Evolutionary conservation across 1,284 basidiomycete genomes (phyloP).

Genomic region (Tremellales sp.): DNA sequence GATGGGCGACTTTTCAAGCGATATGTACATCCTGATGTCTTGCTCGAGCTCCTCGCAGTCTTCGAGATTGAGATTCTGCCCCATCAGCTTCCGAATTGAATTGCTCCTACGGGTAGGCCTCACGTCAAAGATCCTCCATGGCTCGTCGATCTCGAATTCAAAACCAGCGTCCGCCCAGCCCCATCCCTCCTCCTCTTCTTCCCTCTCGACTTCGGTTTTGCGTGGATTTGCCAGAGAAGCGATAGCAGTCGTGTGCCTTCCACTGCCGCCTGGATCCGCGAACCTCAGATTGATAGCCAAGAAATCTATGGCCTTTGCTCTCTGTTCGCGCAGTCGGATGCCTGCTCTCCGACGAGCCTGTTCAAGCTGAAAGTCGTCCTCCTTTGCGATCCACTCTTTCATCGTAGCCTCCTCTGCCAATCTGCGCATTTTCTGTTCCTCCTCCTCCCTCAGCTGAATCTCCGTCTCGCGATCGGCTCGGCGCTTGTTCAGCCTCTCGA

Average conservation of each 20-base stretch:
- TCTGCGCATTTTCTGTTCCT: conserved; percentile 80
- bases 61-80: conserved; percentile 73
- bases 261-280: conserved; percentile 56
- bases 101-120: conserved; percentile 35
- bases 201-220: conserved; percentile 39
- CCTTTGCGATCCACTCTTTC: conserved; percentile 96
- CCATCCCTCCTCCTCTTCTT: conserved; percentile 64
- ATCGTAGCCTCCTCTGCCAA: conserved; percentile 91
- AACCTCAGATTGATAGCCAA: conserved; percentile 88
- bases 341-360: conserved; percentile 86
- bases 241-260: conserved; percentile 37
- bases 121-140: conserved; percentile 93
- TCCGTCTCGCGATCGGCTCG: conserved; percentile 91
- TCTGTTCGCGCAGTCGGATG: conserved; percentile 90
- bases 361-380: conserved; percentile 94
- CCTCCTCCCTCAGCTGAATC: conserved; percentile 80
- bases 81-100: conserved; percentile 4
- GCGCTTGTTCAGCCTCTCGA: conserved; percentile 83
- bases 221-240: conserved; percentile 33
- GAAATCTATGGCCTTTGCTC: conserved; percentile 94
- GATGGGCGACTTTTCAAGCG: conserved; percentile 74
- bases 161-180: conserved; percentile 74
- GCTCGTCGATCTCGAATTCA: conserved; percentile 97
- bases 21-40: conserved; percentile 88
- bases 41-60: conserved; percentile 91